Conservation (phyloP, 78 protist genomes). For the Trichosphaerium sp. region DNA sequence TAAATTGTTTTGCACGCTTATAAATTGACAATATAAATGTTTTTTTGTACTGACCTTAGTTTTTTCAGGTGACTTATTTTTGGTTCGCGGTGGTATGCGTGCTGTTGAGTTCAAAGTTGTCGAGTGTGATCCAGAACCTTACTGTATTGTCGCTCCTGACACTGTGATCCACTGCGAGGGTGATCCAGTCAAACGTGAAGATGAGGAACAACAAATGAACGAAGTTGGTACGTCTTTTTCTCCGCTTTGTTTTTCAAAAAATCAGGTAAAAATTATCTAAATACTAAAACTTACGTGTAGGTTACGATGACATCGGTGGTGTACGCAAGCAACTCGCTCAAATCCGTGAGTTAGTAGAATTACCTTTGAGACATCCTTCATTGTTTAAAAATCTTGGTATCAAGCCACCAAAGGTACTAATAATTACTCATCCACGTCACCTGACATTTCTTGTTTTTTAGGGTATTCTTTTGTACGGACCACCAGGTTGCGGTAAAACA, state of each 20-base stretch:
- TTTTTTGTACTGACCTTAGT: neutral
- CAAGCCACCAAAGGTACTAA: slow-evolving; percentile 85
- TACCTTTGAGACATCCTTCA: slow-evolving; percentile 99
- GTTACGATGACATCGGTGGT: slow-evolving; percentile 99
- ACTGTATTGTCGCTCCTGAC: slow-evolving; percentile 90
- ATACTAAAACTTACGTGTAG: slow-evolving; percentile 62
- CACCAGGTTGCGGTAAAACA: slow-evolving; percentile 99
- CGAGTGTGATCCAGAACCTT: slow-evolving; percentile 91
- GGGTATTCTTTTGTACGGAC: slow-evolving; percentile 96
- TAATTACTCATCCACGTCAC: neutral
- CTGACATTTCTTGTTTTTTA: neutral
- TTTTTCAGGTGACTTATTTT: slow-evolving; percentile 53
- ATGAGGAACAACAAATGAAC: slow-evolving; percentile 78
- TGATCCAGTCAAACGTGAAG: slow-evolving; percentile 98
- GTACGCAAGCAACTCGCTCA: slow-evolving; percentile 94
- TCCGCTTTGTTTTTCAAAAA: neutral
- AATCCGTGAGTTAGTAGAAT: slow-evolving; percentile 98
- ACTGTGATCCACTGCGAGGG: slow-evolving; percentile 99
- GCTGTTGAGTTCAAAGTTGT: slow-evolving; percentile 99
- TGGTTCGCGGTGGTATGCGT: slow-evolving; percentile 96
- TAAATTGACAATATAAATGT: neutral
- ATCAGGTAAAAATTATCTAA: neutral
- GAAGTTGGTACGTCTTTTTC: too few species aligned
- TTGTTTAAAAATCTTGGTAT: slow-evolving; percentile 93
- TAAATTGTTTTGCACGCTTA: slow-evolving; percentile 5